Evolutionary conservation across 1,139 yeast genomes (phyloP), one percentile per base, ranked within the genome.

Genomic region (Yamadazyma buinensis): DNA sequence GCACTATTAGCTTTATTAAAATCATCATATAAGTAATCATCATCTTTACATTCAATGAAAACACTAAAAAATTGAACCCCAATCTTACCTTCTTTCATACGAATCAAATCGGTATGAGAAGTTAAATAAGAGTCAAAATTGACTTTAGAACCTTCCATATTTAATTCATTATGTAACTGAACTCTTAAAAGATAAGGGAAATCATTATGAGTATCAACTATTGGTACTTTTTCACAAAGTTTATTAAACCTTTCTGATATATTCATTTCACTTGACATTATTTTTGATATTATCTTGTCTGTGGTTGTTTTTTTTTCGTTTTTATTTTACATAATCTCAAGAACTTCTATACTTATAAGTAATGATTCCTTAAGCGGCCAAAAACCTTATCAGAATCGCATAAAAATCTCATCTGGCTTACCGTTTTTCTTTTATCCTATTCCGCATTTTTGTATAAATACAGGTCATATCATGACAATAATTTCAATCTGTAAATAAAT

Each of bases 141-240:
- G 11, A 34, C 30, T 13, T 17, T 19, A 11, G 12, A 24, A 2
- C 27, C 30, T 10, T 31, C 15, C 14, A 68, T 46, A 18, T 55
- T 50, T 13, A 72, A 49, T 41, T 69, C 71, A 40, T 70, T 62
- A 41, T 67, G 73, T 11, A 68, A 53, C 32, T 69, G 72, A 15
- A 52, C 52, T 35, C 77, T 51, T 24, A 70, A 41, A 7, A 59
- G 45, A 35, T 67, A 70, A 1, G 77, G 75, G 41, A 72, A 67
- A 39, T 72, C 77, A 39, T 71, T 71, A 40, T 72, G 77, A 2
- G 75, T 67, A 42, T 72, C 77, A 3, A 67, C 61, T 3, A 72
- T 52, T 2, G 77, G 76, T 7, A 34, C 28, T 19, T 24, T 27
- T 9, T 23, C 20, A 6, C 15, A 21, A 13, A 34, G 19, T 18